Conservation (phyloP, 192 early-diverging fungal species). For the Phlyctochytrium planicorne region DNA sequence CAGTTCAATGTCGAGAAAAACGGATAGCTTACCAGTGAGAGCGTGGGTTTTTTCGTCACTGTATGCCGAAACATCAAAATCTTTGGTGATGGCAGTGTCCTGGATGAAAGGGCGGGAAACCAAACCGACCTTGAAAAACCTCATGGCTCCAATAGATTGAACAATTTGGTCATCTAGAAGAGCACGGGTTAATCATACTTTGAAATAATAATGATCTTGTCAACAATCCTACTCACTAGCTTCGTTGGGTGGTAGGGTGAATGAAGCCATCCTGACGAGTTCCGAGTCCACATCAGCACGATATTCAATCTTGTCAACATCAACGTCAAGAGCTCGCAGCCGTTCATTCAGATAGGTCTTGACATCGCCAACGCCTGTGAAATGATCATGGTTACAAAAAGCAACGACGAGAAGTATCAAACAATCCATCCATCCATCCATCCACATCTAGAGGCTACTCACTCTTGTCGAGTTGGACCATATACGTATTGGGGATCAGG, state of each 20-base stretch:
- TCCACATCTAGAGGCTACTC: no score
- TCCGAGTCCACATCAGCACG: background rate
- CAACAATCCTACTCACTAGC: no score
- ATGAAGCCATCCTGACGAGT: background rate
- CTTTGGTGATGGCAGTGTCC: no score
- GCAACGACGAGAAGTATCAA: no score
- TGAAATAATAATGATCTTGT: no score
- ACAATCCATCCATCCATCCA: no score
- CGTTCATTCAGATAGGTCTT: no score
- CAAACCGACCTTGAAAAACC: background rate
- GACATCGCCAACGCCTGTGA: no score
- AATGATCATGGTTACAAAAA: no score
- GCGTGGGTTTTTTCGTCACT: constrained; percentile 5
- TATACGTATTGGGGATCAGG: background rate
- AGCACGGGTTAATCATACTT: no score
- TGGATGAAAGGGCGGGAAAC: background rate
- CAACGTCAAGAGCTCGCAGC: background rate
- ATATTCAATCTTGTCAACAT: background rate
- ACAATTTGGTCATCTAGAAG: background rate
- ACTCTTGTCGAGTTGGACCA: background rate
- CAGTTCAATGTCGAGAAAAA: no score
- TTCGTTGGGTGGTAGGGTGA: background rate
- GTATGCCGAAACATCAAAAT: background rate
- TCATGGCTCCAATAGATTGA: background rate
- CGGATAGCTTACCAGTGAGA: constrained; percentile 27